Evolutionary conservation across 2,329 filamentous ascomycete species (phyloP), one percentile per base, ranked within the genome.

Genomic region (Botrytis medusae): DNA sequence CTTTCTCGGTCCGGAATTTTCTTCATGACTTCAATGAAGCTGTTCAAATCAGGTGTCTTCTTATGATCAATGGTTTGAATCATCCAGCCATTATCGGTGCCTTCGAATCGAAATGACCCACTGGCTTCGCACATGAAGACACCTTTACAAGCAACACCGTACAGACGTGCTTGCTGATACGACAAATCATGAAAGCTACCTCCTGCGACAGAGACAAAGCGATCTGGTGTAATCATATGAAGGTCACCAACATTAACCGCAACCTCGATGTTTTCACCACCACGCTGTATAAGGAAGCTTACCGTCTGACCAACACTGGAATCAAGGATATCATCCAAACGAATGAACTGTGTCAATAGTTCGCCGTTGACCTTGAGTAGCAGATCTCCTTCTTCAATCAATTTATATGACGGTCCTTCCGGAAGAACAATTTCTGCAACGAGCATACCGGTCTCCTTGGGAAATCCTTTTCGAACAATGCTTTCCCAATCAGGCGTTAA

Each of bases 171-270:
- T 83, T 98, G 95, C 81, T 99, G 96, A 82, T 99, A 99, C 0
- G 97, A 99, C 29, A 99, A 86, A 81, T 97, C 90, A 84, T 99
- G 97, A 85, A 99, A 98, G 74, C 94, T 95, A 37, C 91, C 96
- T 32, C 96, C 97, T 60, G 95, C 93, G 61, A 98, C 95, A 7
- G 94, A 93, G 71, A 98, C 93, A 81, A 98, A 99, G 74, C 95
- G 92, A 83, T 98, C 95, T 22, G 97, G 96, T 4, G 96, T 98
- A 81, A 99, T 99, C 73, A 88, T 89, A 84, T 99, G 96, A 75
- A 99, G 87, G 81, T 99, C 93, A 67, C 93, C 94, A 62, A 98
- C 95, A 70, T 90, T 85, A 72, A 98, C 88, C 74, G 74, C 91
- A 22, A 98, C 90, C 80, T 96, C 91, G 54, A 97, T 85, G 79